These are phyloP conservation scores for Arabidopsis suecica DNA, from an alignment of 345 rosid genomes.

Conservation along the genomic window DNA sequence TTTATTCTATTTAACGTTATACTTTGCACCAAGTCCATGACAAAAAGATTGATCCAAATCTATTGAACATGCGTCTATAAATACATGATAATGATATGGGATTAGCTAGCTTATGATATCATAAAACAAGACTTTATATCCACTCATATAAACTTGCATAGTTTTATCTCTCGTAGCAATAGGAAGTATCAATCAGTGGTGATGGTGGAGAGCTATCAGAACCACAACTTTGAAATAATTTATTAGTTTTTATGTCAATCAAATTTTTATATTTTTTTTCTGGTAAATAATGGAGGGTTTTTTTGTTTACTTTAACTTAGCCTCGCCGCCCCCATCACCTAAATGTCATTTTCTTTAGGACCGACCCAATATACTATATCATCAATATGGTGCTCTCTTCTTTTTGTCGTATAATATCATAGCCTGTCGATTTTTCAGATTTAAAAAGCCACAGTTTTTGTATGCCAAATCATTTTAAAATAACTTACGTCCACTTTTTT, in stretches of 20 bases:
- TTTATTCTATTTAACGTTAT: background rate
- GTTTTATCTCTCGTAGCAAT: background rate
- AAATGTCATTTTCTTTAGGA: constrained; percentile 37
- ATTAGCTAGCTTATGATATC: constrained; percentile 30
- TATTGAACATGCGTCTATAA: constrained; percentile 20
- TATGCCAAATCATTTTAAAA: background rate
- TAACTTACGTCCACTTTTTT: background rate
- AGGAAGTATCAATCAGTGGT: constrained; percentile 33
- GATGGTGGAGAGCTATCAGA: constrained; percentile 31
- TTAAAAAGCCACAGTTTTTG: background rate
- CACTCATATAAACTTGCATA: constrained; percentile 34
- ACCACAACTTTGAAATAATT: constrained; percentile 39
- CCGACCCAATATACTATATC: constrained; percentile 42
- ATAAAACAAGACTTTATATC: constrained; percentile 30
- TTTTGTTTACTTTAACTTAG: constrained; percentile 42
- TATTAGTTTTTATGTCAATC: background rate
- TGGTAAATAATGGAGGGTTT: constrained; percentile 33
- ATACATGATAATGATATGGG: background rate
- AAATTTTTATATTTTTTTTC: background rate
- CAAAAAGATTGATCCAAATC: constrained; percentile 23
- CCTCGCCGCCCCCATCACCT: constrained; percentile 57
- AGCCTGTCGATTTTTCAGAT: background rate
- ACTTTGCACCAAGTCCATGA: constrained; percentile 25
- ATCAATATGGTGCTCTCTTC: constrained; percentile 7
- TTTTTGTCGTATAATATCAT: constrained; percentile 31